These are phyloP conservation scores for Neckera pumila DNA, from an alignment of 225 moss, liverwort and hornwort genomes.

Conservation along the genomic window DNA sequence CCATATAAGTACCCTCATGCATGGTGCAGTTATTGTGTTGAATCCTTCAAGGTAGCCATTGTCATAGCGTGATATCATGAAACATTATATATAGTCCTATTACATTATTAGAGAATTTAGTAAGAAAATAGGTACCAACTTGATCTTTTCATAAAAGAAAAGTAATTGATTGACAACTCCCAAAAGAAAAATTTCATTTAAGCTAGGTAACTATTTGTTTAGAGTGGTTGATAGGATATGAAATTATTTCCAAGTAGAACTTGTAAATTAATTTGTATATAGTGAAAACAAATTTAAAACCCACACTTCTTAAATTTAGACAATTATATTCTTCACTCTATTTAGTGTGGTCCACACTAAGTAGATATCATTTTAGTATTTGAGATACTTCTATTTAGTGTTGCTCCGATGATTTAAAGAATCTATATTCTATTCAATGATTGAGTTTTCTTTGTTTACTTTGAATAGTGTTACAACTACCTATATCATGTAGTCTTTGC, in stretches of 20 bases:
- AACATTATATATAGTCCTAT: neutral
- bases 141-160: neutral
- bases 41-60: neutral
- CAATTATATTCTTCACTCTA: neutral
- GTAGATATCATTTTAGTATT: neutral
- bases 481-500: neutral
- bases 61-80: neutral
- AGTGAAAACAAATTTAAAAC: neutral
- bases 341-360: neutral
- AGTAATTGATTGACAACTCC: neutral
- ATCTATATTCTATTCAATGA: no score
- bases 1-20: neutral
- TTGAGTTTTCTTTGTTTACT: no score
- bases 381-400: no score
- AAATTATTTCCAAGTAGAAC: neutral
- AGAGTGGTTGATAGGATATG: no score
- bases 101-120: fast-evolving
- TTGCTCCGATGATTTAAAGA: no score
- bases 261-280: neutral
- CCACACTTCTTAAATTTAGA: neutral
- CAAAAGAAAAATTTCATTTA: neutral
- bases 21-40: neutral
- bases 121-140: neutral
- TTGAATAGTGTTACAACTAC: neutral
- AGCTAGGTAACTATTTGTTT: neutral